Evolutionary conservation across 1,284 basidiomycete genomes (phyloP).

Genomic region (Ceratobasidium theobromae): DNA sequence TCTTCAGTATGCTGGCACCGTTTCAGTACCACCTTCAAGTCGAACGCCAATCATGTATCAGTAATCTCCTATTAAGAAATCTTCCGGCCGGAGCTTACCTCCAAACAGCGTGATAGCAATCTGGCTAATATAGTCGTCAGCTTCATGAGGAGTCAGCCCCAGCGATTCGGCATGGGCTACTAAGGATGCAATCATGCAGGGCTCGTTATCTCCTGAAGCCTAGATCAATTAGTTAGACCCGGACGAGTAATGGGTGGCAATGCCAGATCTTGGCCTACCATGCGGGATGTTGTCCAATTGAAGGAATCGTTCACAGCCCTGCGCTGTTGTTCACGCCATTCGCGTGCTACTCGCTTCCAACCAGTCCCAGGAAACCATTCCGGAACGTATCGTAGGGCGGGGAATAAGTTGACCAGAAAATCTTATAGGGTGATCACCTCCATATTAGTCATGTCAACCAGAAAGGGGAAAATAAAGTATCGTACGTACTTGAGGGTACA

Average conservation of each 20-base stretch:
- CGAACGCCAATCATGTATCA: neutral
- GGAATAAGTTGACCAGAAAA: conserved; percentile 9
- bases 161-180: neutral
- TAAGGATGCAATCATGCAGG: neutral
- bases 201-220: neutral
- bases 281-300: conserved; percentile 8
- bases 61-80: neutral
- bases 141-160: neutral
- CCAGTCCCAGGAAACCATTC: conserved; percentile 26
- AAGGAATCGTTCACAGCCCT: conserved; percentile 1
- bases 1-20: neutral
- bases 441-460: neutral
- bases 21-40: conserved; percentile 8
- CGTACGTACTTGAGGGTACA: neutral
- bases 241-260: no score
- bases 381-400: conserved; percentile 12
- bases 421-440: neutral
- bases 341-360: conserved; percentile 12
- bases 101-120: neutral
- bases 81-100: neutral
- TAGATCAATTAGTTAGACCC: no score
- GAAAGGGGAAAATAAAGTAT: neutral
- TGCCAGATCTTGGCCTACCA: no score
- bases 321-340: conserved; percentile 9
- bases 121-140: neutral